phyloP scores from a whole-genome alignment of 441 rosid species.

The Pelargonium myrrhifolium region DNA sequence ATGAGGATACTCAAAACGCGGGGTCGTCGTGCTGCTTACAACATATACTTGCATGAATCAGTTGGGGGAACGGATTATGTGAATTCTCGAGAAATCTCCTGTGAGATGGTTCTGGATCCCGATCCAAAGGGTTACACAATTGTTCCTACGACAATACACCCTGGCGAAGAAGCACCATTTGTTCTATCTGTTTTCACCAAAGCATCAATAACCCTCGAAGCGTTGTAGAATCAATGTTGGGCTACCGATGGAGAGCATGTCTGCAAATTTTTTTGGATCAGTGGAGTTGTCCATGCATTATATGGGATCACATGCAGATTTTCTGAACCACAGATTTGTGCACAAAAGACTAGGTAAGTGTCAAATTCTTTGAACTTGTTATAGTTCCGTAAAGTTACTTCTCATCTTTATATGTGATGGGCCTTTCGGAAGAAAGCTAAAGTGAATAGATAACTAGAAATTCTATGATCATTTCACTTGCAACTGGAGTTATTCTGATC shows the following conservation, averaged over 20 bases:
- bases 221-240: constrained; percentile 41
- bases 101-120: constrained; percentile 99
- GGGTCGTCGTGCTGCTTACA: constrained; percentile 92
- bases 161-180: constrained; percentile 99
- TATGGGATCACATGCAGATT: constrained; percentile 20
- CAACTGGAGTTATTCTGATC: neutral
- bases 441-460: neutral
- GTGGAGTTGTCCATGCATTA: constrained; percentile 34
- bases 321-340: constrained; percentile 21
- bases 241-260: constrained; percentile 24
- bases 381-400: neutral
- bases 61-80: constrained; percentile 99
- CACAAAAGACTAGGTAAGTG: constrained; percentile 27
- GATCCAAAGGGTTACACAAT: constrained; percentile 99
- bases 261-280: constrained; percentile 27
- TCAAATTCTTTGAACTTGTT: neutral
- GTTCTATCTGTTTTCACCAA: constrained; percentile 97
- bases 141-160: constrained; percentile 98
- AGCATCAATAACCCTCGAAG: constrained; percentile 79
- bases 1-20: constrained; percentile 99
- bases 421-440: too few species aligned
- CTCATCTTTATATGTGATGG: neutral
- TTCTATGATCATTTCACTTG: too few species aligned
- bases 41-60: constrained; percentile 95
- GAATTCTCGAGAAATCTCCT: constrained; percentile 96